These are phyloP conservation scores for Gamarada debralockiae DNA, from an alignment of 495 filamentous ascomycete species.

Conservation along the genomic window DNA sequence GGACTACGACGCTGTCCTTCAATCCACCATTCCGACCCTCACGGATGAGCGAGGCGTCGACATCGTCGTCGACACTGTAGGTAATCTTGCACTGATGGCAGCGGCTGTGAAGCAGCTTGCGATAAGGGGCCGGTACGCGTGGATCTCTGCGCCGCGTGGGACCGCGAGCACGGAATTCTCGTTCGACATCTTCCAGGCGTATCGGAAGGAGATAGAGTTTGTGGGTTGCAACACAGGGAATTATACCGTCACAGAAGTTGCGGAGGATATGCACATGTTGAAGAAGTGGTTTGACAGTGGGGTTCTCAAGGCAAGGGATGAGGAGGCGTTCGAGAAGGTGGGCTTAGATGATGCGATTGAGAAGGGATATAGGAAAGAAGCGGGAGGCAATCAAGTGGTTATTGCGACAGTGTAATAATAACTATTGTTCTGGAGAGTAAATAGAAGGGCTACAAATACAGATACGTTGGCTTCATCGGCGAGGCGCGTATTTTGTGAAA, in stretches of 20 bases:
- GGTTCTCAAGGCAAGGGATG: background rate
- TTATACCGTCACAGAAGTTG: background rate
- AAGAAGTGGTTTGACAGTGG: background rate
- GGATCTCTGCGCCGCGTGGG: background rate
- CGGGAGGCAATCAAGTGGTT: too few species aligned
- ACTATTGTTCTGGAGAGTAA: too few species aligned
- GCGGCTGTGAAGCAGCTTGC: background rate
- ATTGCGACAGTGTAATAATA: too few species aligned
- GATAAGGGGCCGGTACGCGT: background rate
- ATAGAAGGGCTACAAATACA: too few species aligned
- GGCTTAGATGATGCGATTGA: background rate
- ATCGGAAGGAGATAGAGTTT: background rate
- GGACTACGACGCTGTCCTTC: constrained; percentile 16
- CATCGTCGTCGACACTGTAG: constrained; percentile 29
- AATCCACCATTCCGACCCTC: constrained; percentile 14
- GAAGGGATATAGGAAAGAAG: too few species aligned
- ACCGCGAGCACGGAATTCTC: background rate
- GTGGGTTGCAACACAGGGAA: background rate
- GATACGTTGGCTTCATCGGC: too few species aligned
- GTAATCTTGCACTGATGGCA: constrained; percentile 12
- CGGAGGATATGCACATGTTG: background rate
- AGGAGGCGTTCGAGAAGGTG: background rate
- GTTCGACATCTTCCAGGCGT: background rate
- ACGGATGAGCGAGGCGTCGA: constrained; percentile 17
- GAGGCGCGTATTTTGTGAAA: too few species aligned